Percentiles rank a stretch among this genome's conserved stretches.
Conservation (phyloP, 345 rosid genomes). For the Reutealis trisperma region DNA sequence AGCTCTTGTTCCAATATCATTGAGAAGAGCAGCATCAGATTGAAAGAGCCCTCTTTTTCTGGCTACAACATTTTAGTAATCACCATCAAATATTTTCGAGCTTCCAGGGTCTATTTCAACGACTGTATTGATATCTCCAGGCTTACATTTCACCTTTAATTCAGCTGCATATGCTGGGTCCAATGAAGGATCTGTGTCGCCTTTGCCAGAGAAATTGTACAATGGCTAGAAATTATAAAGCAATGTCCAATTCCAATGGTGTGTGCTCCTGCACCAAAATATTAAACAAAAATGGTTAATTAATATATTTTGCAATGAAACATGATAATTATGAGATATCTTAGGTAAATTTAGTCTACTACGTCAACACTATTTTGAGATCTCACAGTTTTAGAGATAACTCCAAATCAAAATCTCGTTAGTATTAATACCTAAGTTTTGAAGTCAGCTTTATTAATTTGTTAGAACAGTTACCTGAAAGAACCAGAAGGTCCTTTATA, state of each 20-base stretch:
- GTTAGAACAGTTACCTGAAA: constrained; percentile 36
- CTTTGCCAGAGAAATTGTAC: constrained; percentile 62
- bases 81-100: constrained; percentile 47
- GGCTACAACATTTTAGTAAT: constrained; percentile 46
- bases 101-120: constrained; percentile 69
- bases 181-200: constrained; percentile 58
- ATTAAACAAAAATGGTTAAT: no score
- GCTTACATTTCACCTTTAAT: constrained; percentile 52
- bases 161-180: constrained; percentile 44
- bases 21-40: constrained; percentile 65
- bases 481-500: constrained; percentile 52
- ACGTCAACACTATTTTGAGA: no score
- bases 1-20: constrained; percentile 40
- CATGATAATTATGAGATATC: no score
- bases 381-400: no score
- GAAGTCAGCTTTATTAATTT: no score
- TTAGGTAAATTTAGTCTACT: no score
- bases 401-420: no score
- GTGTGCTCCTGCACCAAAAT: constrained; percentile 46
- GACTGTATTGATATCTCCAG: constrained; percentile 30
- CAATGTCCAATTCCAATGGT: constrained; percentile 63
- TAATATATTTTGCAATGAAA: no score
- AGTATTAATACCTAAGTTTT: no score
- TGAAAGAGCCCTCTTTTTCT: constrained; percentile 53
- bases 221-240: constrained; percentile 34